Evolutionary conservation across 345 rosid species (phyloP), one percentile per base, ranked within the genome.

Genomic region (Eucalyptus grandis): DNA sequence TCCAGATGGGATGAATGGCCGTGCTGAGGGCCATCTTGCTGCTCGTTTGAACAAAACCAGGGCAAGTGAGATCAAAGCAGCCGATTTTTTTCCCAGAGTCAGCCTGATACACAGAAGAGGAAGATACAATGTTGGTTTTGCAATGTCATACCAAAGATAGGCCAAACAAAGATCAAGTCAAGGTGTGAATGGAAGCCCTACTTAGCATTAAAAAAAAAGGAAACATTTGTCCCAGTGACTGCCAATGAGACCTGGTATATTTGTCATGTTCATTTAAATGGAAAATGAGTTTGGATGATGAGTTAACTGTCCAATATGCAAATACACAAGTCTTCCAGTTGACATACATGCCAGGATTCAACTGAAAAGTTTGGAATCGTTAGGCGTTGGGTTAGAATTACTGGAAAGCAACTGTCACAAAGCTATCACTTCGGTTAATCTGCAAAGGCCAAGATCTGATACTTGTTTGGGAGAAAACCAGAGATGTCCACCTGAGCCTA

Each of bases 11-110:
- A 87, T 91, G 90, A 86, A 95, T 94, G 86, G 96, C 94, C 11
- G 94, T 93, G 26, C 96, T 94, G 50, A 95, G 92, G 37, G 95
- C 96, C 80, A 95, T 90, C 86, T 95, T 94, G 14, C 37, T 87
- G 91, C 93, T 95, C 4, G 93, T 94, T 88, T 94, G 97, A 89
- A 95, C 93, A 62, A 95, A 95, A 34, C 96, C 96, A 13, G 96
- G 95, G 81, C 95, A 95, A 27, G 92, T 92, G 34, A 94, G 92
- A 89, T 95, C 97, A 62, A 93, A 95, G 88, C 96, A 94, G 10
- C 96, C 94, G 3, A 96, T 94, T 87, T 19, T 89, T 51, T 91
- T 92, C 24, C 94, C 91, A 13, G 90, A 93, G 90, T 95, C 96
- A 17, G 46, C 92, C 97, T 94, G 49, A 51, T 77, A 77, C 14